These are phyloP conservation scores for Rhodotorula kratochvilovae DNA, from an alignment of 768 basidiomycete genomes.

Conservation along the genomic window DNA sequence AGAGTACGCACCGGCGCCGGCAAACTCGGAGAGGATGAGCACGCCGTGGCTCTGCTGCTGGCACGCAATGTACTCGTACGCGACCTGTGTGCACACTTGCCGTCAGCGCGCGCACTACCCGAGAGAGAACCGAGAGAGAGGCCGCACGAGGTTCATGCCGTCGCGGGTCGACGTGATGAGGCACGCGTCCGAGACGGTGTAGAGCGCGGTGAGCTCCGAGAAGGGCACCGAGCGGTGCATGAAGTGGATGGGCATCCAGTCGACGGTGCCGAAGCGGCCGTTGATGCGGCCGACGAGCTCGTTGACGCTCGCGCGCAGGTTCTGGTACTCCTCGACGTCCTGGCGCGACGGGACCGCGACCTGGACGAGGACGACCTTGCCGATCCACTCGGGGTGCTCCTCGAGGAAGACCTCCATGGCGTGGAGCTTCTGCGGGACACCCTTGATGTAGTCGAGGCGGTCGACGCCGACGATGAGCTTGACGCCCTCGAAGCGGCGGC, in stretches of 20 bases:
- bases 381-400: constrained; percentile 99
- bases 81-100: constrained; percentile 67
- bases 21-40: constrained; percentile 97
- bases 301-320: constrained; percentile 88
- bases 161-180: constrained; percentile 91
- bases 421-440: constrained; percentile 96
- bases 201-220: constrained; percentile 95
- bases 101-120: neutral
- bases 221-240: constrained; percentile 93
- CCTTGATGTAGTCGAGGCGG: constrained; percentile 98
- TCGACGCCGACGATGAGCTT: constrained; percentile 99
- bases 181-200: constrained; percentile 93
- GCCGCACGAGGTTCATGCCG: constrained; percentile 91
- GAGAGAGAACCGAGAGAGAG: neutral
- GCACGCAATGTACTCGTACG: constrained; percentile 96
- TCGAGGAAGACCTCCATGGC: constrained; percentile 92
- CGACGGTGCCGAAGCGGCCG: constrained; percentile 96
- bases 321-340: constrained; percentile 99
- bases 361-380: constrained; percentile 95
- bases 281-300: constrained; percentile 98
- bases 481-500: constrained; percentile 84
- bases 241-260: constrained; percentile 99
- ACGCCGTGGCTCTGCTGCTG: constrained; percentile 88
- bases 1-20: constrained; percentile 63
- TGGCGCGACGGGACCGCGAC: constrained; percentile 95